These are phyloP conservation scores for Mycena venus DNA, from an alignment of 768 basidiomycete genomes.

Conservation along the genomic window DNA sequence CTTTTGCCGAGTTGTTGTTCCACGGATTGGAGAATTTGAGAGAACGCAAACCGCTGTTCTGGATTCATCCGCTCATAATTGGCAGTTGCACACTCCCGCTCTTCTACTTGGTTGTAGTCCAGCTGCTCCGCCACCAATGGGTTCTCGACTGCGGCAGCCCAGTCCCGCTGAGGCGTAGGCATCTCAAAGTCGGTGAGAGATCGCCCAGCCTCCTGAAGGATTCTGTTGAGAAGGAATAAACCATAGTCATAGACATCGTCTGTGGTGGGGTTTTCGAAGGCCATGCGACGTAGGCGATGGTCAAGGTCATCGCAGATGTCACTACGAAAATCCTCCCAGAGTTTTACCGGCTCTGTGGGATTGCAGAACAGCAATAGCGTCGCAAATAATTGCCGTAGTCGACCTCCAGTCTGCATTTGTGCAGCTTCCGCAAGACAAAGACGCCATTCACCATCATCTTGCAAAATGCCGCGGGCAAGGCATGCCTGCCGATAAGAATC, in stretches of 20 bases:
- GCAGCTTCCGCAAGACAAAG: constrained; percentile 51
- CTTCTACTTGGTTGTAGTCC: not conserved
- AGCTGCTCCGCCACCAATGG: too few species aligned
- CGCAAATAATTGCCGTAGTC: constrained; percentile 49
- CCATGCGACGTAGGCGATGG: not conserved
- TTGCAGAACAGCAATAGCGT: constrained; percentile 32
- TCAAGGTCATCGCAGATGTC: not conserved
- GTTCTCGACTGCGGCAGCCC: not conserved
- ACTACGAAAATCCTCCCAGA: too few species aligned
- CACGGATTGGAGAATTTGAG: not conserved
- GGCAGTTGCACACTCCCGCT: not conserved
- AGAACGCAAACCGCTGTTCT: not conserved
- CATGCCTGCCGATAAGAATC: constrained; percentile 38
- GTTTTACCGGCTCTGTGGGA: not conserved
- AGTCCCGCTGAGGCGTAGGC: not conserved
- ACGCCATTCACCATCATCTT: constrained; percentile 58
- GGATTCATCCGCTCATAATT: not conserved
- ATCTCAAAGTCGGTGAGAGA: constrained; percentile 32
- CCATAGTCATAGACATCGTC: too few species aligned
- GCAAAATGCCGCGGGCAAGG: constrained; percentile 45
- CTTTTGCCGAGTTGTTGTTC: not conserved
- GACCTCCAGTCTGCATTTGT: constrained; percentile 45
- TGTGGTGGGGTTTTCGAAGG: not conserved
- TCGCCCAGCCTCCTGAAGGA: not conserved
- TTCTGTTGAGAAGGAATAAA: not conserved